Base-by-base conservation (phyloP, 495 filamentous ascomycete species). In the Pseudoneurospora amorphoporcata region DNA sequence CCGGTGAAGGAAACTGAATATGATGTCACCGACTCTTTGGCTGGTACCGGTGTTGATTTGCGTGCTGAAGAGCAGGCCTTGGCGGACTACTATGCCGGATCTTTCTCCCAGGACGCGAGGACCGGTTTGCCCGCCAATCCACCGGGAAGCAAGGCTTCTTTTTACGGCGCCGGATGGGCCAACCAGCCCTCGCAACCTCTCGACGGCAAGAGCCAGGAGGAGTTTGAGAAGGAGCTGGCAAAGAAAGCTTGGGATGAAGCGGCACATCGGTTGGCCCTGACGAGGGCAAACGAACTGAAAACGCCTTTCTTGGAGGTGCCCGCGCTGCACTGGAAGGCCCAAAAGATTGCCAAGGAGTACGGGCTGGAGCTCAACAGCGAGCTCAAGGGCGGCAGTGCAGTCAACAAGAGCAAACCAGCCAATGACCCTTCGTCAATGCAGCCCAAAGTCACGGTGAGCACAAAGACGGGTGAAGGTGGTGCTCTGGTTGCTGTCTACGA, bases 1-100 rank as follows among this genome's bases (percentile, higher is more conserved):
- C 87, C 89, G 0, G 85, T 85, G 0, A 93, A 93, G 79, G 88
- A 91, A 45, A 87, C 90, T 58, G 88, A 92, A 71, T 83, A 85
- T 68, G 86, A 87, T 43, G 83, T 93, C 69, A 90, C 87, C 68
- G 94, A 97, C 84, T 90, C 94, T 68, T 78, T 97, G 72, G 87
- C 88, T 39, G 90, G 88, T 40, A 91, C 93, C 32, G 94, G 92
- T 69, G 90, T 97, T 72, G 92, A 97, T 83, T 83, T 97, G 2
- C 88, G 88, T 69, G 93, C 91, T 77, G 94, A 97, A 78, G 92
- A 95, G 74, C 90, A 91, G 47, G 89, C 85, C 72, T 81, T 94
- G 71, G 87, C 90, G 29, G 86, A 87, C 72, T 84, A 85, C 65
- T 90, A 88, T 70, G 81, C 79, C 68, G 79, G 82, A 5, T 76